Conservation (phyloP, 192 early-diverging fungal species). For the Podila clonocystis region DNA sequence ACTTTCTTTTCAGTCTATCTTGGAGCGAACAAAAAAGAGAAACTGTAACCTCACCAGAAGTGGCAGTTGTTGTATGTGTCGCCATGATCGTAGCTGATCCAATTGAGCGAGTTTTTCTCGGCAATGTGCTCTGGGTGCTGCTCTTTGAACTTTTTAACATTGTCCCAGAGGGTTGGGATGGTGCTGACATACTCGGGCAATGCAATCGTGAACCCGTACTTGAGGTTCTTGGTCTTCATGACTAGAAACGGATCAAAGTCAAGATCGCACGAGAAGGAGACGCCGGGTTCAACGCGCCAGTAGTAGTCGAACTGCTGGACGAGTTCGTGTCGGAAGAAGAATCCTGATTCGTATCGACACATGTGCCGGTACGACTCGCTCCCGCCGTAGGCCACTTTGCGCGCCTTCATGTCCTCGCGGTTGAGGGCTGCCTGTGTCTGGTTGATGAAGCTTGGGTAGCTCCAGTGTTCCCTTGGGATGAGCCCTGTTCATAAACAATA, state of each 20-base stretch:
- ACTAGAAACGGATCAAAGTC: conserved; percentile 82
- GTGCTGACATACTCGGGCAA: conserved; percentile 72
- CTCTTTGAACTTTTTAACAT: conserved; percentile 62
- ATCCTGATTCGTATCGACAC: conserved; percentile 85
- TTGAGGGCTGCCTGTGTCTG: conserved; percentile 66
- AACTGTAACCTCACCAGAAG: conserved; percentile 61
- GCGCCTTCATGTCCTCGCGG: conserved; percentile 67
- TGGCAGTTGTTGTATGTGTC: conserved; percentile 73
- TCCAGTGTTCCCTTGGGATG: conserved; percentile 78
- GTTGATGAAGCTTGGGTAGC: conserved; percentile 77
- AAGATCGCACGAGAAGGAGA: conserved; percentile 83
- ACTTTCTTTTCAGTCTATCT: not conserved
- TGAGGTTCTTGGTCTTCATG: conserved; percentile 77
- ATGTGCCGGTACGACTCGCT: conserved; percentile 88
- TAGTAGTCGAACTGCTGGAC: conserved; percentile 78
- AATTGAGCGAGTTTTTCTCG: conserved; percentile 64
- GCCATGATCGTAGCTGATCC: conserved; percentile 65
- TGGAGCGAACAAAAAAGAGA: conserved; percentile 3
- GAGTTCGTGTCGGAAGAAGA: conserved; percentile 79
- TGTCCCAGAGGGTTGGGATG: conserved; percentile 80
- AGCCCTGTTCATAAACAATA: conserved; percentile 54
- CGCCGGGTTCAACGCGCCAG: conserved; percentile 88
- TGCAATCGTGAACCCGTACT: conserved; percentile 79
- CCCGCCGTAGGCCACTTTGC: conserved; percentile 76
- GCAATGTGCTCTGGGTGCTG: conserved; percentile 62